Evolutionary conservation across 768 basidiomycete genomes (phyloP), one percentile per base, ranked within the genome.

Genomic region (Fomitopsis pulvina): DNA sequence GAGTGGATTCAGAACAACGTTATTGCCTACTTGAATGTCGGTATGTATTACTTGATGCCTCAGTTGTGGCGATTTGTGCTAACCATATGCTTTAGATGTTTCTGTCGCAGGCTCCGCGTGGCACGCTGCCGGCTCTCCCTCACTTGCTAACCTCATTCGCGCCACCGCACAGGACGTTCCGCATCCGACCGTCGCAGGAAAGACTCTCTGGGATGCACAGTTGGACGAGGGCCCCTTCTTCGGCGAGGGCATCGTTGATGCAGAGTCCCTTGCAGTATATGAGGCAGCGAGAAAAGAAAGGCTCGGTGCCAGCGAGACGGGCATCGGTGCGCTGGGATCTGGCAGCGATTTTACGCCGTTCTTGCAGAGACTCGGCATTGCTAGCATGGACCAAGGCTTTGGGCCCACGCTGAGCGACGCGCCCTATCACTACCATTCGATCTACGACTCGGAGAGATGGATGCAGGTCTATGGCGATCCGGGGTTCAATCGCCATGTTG

Each of bases 311-410:
- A 66, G 27, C 58, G 54, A 53, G 4, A 43, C 68, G 9, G 76
- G 73, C 20, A 65, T 92, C 39, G 25, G 28, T 0, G 77, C 87
- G 14, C 68, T 92, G 20, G 91, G 91, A 39, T 88, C 84, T 46
- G 91, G 91, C 22, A 91, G 88, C 51, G 95, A 97, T 65, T 97
- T 75, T 55, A 96, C 94, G 1, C 85, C 90, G 11, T 96, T 97
- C 72, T 67, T 98, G 59, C 90, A 97, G 65, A 72, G 81, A 30
- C 72, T 84, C 49, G 86, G 86, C 67, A 55, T 69, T 34, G 65
- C 70, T 2, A 70, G 71, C 41, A 54, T 62, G 45, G 61, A 72
- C 47, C 63, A 61, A 24, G 69, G 69, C 34, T 76, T 75, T 49
- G 54, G 56, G 0, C 48, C 59, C 2, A 67, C 70, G 1, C 57